A percentile compares a stretch with the other conserved stretches of the same genome.
These are phyloP conservation scores for Exophiala sideris DNA, from an alignment of 2,329 filamentous ascomycete species.

Conservation along the genomic window DNA sequence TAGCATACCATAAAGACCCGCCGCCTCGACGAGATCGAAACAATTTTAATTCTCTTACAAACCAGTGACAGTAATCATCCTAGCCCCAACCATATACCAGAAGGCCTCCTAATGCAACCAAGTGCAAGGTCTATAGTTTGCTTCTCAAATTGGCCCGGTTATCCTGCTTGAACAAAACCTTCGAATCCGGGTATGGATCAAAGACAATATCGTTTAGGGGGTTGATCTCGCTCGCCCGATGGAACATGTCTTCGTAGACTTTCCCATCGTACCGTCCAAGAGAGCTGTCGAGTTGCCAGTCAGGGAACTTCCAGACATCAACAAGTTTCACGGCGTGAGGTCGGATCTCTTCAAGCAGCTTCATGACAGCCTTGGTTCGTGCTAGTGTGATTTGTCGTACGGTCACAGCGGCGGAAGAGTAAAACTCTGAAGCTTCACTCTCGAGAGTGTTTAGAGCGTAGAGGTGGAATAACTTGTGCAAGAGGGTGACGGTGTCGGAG, in stretches of 20 bases:
- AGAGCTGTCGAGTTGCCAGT: constrained; percentile 72
- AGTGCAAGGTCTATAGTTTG: constrained; percentile 19
- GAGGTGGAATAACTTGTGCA: constrained; percentile 66
- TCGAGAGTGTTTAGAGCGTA: constrained; percentile 65
- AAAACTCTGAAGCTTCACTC: constrained; percentile 68
- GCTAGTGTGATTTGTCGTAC: constrained; percentile 70
- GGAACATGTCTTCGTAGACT: constrained; percentile 75
- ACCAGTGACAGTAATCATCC: background rate
- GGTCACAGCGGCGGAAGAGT: constrained; percentile 64
- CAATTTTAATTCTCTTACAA: background rate
- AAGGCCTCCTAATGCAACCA: too few relatives aligned
- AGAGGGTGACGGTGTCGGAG: constrained; percentile 53
- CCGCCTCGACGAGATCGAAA: background rate
- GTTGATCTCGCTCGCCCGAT: constrained; percentile 67
- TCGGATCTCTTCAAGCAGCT: constrained; percentile 66
- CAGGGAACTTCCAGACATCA: constrained; percentile 72
- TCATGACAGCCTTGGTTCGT: constrained; percentile 65
- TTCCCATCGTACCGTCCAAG: constrained; percentile 69
- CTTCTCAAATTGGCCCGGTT: constrained; percentile 23
- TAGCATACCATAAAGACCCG: too few relatives aligned
- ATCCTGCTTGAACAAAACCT: constrained; percentile 60
- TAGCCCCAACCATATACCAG: background rate
- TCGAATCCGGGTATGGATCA: constrained; percentile 66
- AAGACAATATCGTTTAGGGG: constrained; percentile 69
- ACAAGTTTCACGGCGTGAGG: constrained; percentile 70